These are phyloP conservation scores for Mariannaea sp. DNA, from an alignment of 2,329 filamentous ascomycete genomes.

Conservation along the genomic window DNA sequence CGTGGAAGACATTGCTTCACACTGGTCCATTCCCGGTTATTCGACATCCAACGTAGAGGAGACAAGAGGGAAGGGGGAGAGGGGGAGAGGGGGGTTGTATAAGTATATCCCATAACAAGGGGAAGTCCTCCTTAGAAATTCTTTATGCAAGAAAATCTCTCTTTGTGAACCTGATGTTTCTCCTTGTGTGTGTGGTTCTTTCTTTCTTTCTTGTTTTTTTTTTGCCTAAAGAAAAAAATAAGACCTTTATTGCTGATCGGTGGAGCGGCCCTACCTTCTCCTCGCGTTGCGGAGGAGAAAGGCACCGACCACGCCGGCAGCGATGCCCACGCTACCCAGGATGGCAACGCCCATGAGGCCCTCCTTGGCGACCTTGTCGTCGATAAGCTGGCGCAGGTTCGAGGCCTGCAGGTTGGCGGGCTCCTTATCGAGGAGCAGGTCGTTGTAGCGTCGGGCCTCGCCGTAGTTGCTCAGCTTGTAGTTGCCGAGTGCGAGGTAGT, in stretches of 20 bases:
- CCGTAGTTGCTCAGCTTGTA: constrained; percentile 98
- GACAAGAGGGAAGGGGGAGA: no score
- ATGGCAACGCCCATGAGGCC: constrained; percentile 94
- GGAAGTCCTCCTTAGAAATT: constrained; percentile 17
- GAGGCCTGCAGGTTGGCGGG: constrained; percentile 87
- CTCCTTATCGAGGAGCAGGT: constrained; percentile 87
- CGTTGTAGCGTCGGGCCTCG: constrained; percentile 93
- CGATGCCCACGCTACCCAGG: constrained; percentile 88
- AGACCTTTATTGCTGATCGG: not conserved
- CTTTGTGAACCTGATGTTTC: constrained; percentile 5
- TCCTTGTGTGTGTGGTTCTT: no score
- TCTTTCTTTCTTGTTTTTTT: no score
- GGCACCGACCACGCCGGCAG: constrained; percentile 89
- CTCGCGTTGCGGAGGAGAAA: constrained; percentile 79
- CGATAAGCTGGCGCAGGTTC: constrained; percentile 85
- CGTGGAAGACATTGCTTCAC: constrained; percentile 26
- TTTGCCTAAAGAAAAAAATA: no score
- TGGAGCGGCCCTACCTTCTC: constrained; percentile 50
- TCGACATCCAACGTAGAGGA: constrained; percentile 12
- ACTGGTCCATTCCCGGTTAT: constrained; percentile 12
- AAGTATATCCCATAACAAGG: constrained; percentile 19
- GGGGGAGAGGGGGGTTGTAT: no score
- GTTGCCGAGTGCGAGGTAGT: constrained; percentile 96
- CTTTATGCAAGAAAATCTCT: constrained; percentile 15
- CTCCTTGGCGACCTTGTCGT: constrained; percentile 95